Base-by-base conservation (phyloP, 2,329 filamentous ascomycete species). In the Metarhizium sp. region DNA sequence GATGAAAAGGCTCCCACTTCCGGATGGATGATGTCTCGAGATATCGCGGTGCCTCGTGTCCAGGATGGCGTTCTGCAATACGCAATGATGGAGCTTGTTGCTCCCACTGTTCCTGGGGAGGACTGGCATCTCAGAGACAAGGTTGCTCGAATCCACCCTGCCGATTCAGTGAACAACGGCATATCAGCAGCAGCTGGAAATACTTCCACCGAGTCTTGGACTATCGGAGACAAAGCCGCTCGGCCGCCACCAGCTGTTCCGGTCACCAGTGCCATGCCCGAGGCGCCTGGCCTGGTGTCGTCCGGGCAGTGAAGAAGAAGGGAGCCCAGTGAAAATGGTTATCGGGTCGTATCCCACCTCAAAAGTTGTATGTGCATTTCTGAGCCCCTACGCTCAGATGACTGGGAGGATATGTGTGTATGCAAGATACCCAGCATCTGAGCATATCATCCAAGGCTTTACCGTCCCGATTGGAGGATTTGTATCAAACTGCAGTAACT, bases 61-160 rank as follows among this genome's bases (percentile, higher is more conserved):
- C 70, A 73, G 57, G 71, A 74, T 42, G 77, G 76, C 11, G 65
- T 73, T 25, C 60, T 80, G 47, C 71, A 75, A 54, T 80, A 80
- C 61, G 72, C 71, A 8, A 57, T 77, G 52, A 75, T 77, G 73
- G 75, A 78, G 57, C 66, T 77, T 47, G 67, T 74, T 43, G 69
- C 70, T 45, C 66, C 69, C 16, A 66, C 64, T 55, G 68, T 71
- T 48, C 61, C 68, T 1, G 69, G 70, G 38, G 68, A 70, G 55
- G 65, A 73, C 58, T 74, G 71, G 70, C 67, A 66, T 16, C 61
- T 76, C 18, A 65, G 65, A 40, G 67, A 57, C 13, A 57, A 51
- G 20, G 30, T 48, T 10, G 52, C 42, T 54, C 55, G 43, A 38
- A 32, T 55, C 50, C 51, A 50, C 36, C 53, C 59, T 18, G 54